A percentile compares a stretch with the other conserved stretches of the same genome.
These are phyloP conservation scores for Globisporangium barbulae DNA, from an alignment of 352 stramenopile species.

Conservation along the genomic window DNA sequence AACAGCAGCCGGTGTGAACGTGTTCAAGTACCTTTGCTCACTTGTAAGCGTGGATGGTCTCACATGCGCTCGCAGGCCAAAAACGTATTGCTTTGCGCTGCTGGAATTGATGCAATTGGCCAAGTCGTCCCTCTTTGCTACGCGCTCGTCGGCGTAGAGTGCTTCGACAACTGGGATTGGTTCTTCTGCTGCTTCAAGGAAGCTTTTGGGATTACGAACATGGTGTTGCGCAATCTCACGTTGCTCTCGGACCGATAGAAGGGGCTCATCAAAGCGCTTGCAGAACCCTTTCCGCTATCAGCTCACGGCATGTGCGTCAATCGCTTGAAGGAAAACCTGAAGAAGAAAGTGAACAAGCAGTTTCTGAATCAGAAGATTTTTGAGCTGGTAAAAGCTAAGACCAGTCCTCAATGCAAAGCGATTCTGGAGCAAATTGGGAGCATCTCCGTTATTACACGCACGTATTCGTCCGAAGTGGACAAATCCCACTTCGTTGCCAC, in stretches of 20 bases:
- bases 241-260: neutral
- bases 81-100: too few relatives aligned
- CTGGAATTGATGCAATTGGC: too few relatives aligned
- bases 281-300: neutral
- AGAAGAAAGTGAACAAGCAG: neutral
- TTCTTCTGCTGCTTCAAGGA: neutral
- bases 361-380: neutral
- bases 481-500: neutral
- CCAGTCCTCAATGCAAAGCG: neutral
- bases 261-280: neutral
- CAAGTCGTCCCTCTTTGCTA: too few relatives aligned
- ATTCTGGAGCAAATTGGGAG: conserved; percentile 1
- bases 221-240: neutral
- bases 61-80: too few relatives aligned
- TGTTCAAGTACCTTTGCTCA: too few relatives aligned
- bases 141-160: too few relatives aligned
- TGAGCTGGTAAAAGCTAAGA: neutral
- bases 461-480: neutral
- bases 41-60: too few relatives aligned
- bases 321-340: neutral
- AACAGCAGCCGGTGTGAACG: too few relatives aligned
- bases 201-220: neutral
- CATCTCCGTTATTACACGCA: neutral
- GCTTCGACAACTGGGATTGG: too few relatives aligned
- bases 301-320: neutral